These are phyloP conservation scores for Tolypocladium tropicale DNA, from an alignment of 2,329 filamentous ascomycete genomes.

Conservation along the genomic window DNA sequence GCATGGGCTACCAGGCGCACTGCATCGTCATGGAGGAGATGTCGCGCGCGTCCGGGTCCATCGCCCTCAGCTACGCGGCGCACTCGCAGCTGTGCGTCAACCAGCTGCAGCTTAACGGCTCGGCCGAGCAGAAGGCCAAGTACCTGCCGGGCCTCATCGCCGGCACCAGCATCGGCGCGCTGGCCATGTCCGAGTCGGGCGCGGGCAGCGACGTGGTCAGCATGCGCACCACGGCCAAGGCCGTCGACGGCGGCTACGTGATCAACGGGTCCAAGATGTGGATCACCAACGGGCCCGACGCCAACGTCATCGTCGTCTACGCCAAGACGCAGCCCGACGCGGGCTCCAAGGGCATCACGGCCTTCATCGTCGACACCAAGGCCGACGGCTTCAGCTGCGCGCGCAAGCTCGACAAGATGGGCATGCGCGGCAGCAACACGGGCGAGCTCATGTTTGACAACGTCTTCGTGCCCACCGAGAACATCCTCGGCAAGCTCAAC, in stretches of 20 bases:
- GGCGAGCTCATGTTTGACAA: conserved; percentile 86
- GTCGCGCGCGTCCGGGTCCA: conserved; percentile 71
- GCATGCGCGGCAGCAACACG: conserved; percentile 95
- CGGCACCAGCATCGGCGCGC: conserved; percentile 70
- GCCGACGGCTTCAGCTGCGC: conserved; percentile 72
- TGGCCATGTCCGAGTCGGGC: conserved; percentile 92
- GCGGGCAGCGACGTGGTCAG: conserved; percentile 89
- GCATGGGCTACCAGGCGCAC: conserved; percentile 93
- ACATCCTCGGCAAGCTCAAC: conserved; percentile 72
- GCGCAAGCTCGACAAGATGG: conserved; percentile 92
- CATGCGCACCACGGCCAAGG: conserved; percentile 80
- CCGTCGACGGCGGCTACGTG: conserved; percentile 74
- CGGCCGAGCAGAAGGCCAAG: conserved; percentile 63
- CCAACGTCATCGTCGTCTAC: conserved; percentile 90
- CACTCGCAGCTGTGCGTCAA: conserved; percentile 96
- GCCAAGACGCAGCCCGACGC: conserved; percentile 80
- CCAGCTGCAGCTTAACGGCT: conserved; percentile 86
- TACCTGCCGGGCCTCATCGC: conserved; percentile 74
- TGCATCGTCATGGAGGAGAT: conserved; percentile 94
- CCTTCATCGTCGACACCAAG: conserved; percentile 74
- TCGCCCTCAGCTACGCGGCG: conserved; percentile 86
- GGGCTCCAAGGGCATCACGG: conserved; percentile 84
- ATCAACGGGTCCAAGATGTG: conserved; percentile 96
- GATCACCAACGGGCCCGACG: conserved; percentile 97
- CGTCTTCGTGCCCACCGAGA: conserved; percentile 77